phyloP scores from a whole-genome alignment of 2,329 filamentous ascomycete species.

The Ceratocystis variospora region DNA sequence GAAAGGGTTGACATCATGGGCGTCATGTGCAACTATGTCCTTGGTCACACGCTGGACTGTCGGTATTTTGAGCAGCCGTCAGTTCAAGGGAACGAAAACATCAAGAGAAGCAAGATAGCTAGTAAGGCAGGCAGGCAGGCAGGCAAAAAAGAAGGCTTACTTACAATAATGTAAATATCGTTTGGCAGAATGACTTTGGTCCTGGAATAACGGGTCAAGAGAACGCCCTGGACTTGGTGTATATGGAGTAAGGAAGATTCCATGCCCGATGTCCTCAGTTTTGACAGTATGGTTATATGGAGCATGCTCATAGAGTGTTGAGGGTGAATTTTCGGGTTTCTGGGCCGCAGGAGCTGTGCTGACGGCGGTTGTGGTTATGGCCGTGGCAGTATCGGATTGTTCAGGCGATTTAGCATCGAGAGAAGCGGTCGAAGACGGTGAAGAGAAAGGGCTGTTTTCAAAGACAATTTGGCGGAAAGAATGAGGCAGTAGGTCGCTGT shows the following conservation, averaged over 20 bases:
- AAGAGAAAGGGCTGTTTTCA: constrained; percentile 8
- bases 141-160: constrained; percentile 21
- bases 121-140: background rate
- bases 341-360: background rate
- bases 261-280: background rate
- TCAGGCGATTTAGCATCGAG: background rate
- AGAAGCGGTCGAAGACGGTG: background rate
- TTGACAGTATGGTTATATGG: background rate
- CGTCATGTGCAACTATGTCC: constrained; percentile 39
- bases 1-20: constrained; percentile 34
- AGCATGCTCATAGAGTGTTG: background rate
- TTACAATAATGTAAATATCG: constrained; percentile 40
- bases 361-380: background rate
- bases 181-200: constrained; percentile 34
- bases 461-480: background rate
- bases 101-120: constrained; percentile 20
- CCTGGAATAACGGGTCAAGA: constrained; percentile 40
- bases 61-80: background rate
- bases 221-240: background rate
- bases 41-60: constrained; percentile 36
- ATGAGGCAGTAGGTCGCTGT: background rate
- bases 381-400: background rate
- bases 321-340: background rate
- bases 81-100: background rate
- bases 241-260: background rate